These are phyloP conservation scores for Citrus cavaleriei DNA, from an alignment of 345 rosid genomes.

Conservation along the genomic window DNA sequence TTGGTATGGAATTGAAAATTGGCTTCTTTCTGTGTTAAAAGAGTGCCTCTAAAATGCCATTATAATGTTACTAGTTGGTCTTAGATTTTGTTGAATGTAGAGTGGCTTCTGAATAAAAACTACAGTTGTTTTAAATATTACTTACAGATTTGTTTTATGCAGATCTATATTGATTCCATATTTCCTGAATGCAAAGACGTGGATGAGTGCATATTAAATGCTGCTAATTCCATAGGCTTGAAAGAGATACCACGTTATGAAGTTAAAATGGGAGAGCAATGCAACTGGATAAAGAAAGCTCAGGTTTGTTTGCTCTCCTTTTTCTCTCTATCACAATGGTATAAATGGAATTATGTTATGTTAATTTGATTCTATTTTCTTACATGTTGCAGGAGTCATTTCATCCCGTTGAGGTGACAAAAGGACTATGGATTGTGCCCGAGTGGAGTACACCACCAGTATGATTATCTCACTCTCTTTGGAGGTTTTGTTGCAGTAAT, in stretches of 20 bases:
- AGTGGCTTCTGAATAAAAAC: no score
- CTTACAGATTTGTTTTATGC: no score
- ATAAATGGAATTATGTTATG: no score
- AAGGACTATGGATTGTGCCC: conserved; percentile 84
- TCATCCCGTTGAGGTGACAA: conserved; percentile 57
- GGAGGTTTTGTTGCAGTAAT: background rate
- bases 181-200: no score
- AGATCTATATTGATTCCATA: no score
- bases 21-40: no score
- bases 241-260: conserved; percentile 56
- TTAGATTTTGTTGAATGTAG: no score
- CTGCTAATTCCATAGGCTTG: conserved; percentile 40
- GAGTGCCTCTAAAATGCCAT: background rate
- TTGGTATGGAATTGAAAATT: no score
- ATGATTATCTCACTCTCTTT: conserved; percentile 31
- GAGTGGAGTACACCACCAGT: conserved; percentile 83
- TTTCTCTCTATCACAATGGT: background rate
- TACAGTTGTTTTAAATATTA: no score
- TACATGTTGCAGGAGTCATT: conserved; percentile 58
- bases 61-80: no score
- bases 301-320: conserved; percentile 43
- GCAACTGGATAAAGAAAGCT: conserved; percentile 66
- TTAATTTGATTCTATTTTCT: background rate
- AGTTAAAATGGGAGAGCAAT: conserved; percentile 56
- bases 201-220: no score